Evolutionary conservation across 345 rosid genomes (phyloP), one percentile per base, ranked within the genome.

Genomic region (Lepidium aucheri): DNA sequence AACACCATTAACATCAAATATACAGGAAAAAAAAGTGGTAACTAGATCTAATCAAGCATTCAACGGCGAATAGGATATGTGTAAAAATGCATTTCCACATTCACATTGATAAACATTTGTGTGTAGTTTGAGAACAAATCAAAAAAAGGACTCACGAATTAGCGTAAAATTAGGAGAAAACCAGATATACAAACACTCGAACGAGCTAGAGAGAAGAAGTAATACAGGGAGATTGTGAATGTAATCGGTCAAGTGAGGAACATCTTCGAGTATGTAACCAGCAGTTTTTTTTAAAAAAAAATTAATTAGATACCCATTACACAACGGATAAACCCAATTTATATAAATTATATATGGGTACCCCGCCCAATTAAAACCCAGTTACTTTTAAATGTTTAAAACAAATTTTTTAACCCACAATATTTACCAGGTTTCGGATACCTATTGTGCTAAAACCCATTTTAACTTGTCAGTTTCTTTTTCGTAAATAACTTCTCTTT

Each of bases 171-270:
- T 39, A 41, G 64, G 54, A 11, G 5, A 36, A 28, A 5, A 7
- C 15, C 60, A 65, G 8, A 12, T 9, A 20, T 9, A 47, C 54
- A 46, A 11, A 45, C 12, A 57, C 55, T 51, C 28, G 24, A 15
- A 64, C 49, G 24, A 46, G n/a, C 38, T 5, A 33, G 26, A 69
- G 59, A 40, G 39, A 56, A 13, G 15, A 58, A 54, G 53, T 38
- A n/a, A 20, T 79, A 89, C 98, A 4, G 82, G 75, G 68, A 91
- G 88, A 80, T 78, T 69, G 42, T 76, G 70, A 77, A 89, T 69
- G 81, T 84, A 91, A 81, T 91, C 95, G 51, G 74, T 69, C 33
- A 87, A 52, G 45, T 90, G 96, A 78, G 91, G 94, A 59, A 90
- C 85, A 65, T 87, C 91, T 79, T 90, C 86, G 67, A 90, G 91